Evolutionary conservation across 257 asterid species (phyloP).

Genomic region (Solanum pennellii): DNA sequence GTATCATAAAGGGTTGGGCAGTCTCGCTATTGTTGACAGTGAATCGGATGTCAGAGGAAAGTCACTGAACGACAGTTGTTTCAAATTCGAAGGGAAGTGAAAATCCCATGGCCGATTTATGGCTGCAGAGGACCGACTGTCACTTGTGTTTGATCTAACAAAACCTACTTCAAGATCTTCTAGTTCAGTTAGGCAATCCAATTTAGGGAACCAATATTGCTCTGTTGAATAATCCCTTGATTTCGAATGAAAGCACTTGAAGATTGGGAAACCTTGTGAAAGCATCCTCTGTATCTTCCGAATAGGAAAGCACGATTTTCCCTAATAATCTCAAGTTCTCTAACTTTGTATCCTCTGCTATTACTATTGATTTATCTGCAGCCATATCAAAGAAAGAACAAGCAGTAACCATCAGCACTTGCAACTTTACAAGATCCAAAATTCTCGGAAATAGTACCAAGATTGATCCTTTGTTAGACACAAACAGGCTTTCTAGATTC

Average conservation of each 20-base stretch:
- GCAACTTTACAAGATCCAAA: neutral
- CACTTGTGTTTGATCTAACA: neutral
- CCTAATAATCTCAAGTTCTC: neutral
- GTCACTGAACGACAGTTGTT: accelerated
- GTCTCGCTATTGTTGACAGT: neutral
- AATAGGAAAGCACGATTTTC: neutral
- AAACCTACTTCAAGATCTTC: neutral
- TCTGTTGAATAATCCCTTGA: neutral
- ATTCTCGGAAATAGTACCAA: neutral
- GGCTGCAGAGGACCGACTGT: neutral
- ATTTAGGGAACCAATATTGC: neutral
- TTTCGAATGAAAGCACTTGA: neutral
- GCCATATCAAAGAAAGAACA: neutral
- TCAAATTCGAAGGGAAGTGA: neutral
- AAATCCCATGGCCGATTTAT: neutral
- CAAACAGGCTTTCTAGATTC: neutral
- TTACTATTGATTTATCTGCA: neutral
- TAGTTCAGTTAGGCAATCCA: neutral
- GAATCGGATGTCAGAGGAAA: neutral
- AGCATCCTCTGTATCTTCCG: neutral
- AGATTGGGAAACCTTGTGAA: neutral
- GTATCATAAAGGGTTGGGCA: neutral
- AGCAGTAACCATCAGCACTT: neutral
- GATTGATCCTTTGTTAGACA: neutral
- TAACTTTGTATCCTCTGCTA: neutral